phyloP scores from a whole-genome alignment of 2,329 filamentous ascomycete genomes.

The Cladosporium phlei region DNA sequence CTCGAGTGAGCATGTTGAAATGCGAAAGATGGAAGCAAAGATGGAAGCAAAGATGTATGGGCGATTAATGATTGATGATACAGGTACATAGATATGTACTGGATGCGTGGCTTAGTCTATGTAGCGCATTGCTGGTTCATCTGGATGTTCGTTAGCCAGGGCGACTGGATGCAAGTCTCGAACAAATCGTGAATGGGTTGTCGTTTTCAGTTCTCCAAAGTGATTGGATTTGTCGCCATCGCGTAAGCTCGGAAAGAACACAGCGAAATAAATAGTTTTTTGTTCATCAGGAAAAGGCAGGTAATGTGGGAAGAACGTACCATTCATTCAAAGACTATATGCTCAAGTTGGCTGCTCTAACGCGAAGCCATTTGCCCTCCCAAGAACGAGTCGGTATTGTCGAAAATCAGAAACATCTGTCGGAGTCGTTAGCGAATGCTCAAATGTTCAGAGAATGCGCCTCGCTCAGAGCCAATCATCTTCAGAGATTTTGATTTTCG shows the following conservation, averaged over 20 bases:
- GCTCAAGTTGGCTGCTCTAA: background rate
- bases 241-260: slow-evolving; percentile 58
- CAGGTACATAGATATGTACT: too few species aligned
- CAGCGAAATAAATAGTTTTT: slow-evolving; percentile 53
- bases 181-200: background rate
- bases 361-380: slow-evolving; percentile 7
- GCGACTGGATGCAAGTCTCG: too few species aligned
- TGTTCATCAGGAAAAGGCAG: slow-evolving; percentile 50
- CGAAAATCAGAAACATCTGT: background rate
- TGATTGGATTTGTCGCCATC: slow-evolving; percentile 58
- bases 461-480: slow-evolving; percentile 4
- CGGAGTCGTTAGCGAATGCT: background rate
- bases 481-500: slow-evolving; percentile 28
- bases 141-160: background rate
- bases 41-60: too few species aligned
- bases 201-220: slow-evolving; percentile 61
- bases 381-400: background rate
- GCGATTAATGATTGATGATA: too few species aligned
- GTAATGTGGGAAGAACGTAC: slow-evolving; percentile 14
- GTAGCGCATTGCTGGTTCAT: too few species aligned
- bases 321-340: slow-evolving; percentile 5
- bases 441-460: background rate
- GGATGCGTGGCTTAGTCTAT: too few species aligned
- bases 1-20: too few species aligned
- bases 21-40: too few species aligned